Conservation (phyloP, 2,329 filamentous ascomycete species). For the Diaporthe nobilis region DNA sequence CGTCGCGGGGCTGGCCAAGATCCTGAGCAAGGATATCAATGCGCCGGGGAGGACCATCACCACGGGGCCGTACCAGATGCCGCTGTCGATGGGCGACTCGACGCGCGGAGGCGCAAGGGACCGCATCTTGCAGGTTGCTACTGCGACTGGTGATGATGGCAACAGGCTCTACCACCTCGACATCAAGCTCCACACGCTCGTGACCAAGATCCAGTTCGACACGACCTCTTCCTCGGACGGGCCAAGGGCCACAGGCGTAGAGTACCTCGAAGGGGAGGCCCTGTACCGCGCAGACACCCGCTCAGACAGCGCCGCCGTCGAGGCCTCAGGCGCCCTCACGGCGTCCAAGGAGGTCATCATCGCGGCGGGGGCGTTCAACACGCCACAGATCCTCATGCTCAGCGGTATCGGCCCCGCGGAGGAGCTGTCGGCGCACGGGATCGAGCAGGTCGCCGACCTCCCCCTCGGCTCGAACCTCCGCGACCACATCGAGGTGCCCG, state of each 20-base stretch:
- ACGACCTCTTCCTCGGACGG: background rate
- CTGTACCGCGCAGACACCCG: conserved; percentile 66
- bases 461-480: conserved; percentile 73
- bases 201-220: conserved; percentile 39
- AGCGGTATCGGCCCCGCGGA: conserved; percentile 61
- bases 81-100: conserved; percentile 55
- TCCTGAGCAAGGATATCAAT: conserved; percentile 64
- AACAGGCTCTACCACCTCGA: conserved; percentile 34
- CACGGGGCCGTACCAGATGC: conserved; percentile 70
- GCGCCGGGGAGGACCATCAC: conserved; percentile 60
- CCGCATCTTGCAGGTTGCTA: conserved; percentile 34
- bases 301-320: conserved; percentile 48
- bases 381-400: conserved; percentile 67
- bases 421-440: conserved; percentile 55
- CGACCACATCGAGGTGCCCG: conserved; percentile 67
- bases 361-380: conserved; percentile 66
- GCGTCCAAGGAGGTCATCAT: conserved; percentile 65
- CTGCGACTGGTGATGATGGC: conserved; percentile 15
- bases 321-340: conserved; percentile 48
- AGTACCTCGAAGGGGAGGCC: conserved; percentile 58
- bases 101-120: conserved; percentile 58
- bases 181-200: conserved; percentile 38
- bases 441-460: conserved; percentile 64
- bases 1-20: conserved; percentile 59
- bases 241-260: conserved; percentile 32